Percentiles rank a stretch among this genome's conserved stretches.
phyloP scores from a whole-genome alignment of 371 early-diverging fungal species.

The Circinella minor region DNA sequence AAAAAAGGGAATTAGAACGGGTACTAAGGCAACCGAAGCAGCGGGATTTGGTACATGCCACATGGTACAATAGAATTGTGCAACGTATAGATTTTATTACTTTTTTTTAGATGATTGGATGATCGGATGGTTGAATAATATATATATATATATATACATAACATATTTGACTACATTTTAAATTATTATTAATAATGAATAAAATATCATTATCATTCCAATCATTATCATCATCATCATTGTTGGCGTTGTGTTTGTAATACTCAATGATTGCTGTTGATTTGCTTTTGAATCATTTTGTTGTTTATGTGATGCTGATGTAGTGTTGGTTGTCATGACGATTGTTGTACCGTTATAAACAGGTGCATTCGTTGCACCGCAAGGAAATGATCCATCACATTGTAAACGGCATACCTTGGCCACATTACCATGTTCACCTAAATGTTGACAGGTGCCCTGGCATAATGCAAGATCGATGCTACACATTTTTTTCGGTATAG shows the following conservation, averaged over 20 bases:
- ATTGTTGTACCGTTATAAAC: conserved; percentile 11
- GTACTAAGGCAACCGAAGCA: not conserved
- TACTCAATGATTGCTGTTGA: not conserved
- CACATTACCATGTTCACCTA: conserved; percentile 11
- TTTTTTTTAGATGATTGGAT: too few species aligned
- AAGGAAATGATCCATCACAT: conserved; percentile 13
- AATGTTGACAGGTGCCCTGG: conserved; percentile 8
- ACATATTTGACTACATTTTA: too few species aligned
- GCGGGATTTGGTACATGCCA: conserved; percentile 1
- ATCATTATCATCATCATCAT: too few species aligned
- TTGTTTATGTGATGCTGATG: not conserved
- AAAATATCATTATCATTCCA: not conserved
- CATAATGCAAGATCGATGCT: conserved; percentile 13
- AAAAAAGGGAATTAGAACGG: conserved; percentile 18
- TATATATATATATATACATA: not conserved
- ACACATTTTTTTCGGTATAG: conserved; percentile 14
- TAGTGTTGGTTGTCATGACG: not conserved
- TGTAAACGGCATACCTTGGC: conserved; percentile 14
- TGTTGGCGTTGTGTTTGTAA: too few species aligned
- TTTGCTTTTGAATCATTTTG: not conserved
- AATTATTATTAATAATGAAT: too few species aligned
- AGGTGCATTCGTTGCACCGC: conserved; percentile 11
- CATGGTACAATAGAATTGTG: not conserved
- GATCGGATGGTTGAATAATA: not conserved
- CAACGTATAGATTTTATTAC: too few species aligned